Conservation (phyloP, 2,329 filamentous ascomycete species). For the Bipolaris gigantea region DNA sequence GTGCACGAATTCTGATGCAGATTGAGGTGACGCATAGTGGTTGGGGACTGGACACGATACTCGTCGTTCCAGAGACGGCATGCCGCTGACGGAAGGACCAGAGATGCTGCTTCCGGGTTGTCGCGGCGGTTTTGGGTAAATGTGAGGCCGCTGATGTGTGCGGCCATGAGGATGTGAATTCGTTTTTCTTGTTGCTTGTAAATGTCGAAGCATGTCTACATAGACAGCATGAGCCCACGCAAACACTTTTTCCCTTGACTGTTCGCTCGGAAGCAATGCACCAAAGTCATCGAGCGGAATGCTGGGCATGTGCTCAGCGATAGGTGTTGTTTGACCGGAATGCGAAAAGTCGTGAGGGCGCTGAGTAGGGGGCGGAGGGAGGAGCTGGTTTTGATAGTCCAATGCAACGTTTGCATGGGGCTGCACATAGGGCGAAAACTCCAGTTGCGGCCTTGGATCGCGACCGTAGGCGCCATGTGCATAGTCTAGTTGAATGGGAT, state of each 20-base stretch:
- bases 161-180: slow-evolving; percentile 47
- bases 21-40: slow-evolving; percentile 21
- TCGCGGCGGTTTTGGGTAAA: slow-evolving; percentile 64
- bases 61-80: slow-evolving; percentile 44
- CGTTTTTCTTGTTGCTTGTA: slow-evolving; percentile 50
- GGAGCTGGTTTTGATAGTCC: slow-evolving; percentile 33
- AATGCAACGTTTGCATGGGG: slow-evolving; percentile 26
- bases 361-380: slow-evolving; percentile 26
- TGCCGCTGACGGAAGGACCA: slow-evolving; percentile 25
- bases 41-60: slow-evolving; percentile 32
- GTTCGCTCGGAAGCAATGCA: slow-evolving; percentile 47
- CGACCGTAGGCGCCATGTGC: slow-evolving; percentile 28
- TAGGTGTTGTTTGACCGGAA: slow-evolving; percentile 37
- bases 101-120: slow-evolving; percentile 58
- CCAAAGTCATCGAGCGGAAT: slow-evolving; percentile 44
- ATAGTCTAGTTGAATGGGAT: slow-evolving; percentile 31
- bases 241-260: slow-evolving; percentile 50
- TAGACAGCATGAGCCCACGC: slow-evolving; percentile 53
- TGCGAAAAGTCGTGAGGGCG: slow-evolving; percentile 31
- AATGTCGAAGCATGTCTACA: slow-evolving; percentile 52
- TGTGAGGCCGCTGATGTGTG: slow-evolving; percentile 56
- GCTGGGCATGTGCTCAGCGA: slow-evolving; percentile 25
- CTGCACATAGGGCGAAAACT: slow-evolving; percentile 33
- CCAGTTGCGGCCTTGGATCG: slow-evolving; percentile 24
- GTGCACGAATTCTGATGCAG: slow-evolving; percentile 22